Conservation (phyloP, 1,284 basidiomycete species). For the Pterula multifida region DNA sequence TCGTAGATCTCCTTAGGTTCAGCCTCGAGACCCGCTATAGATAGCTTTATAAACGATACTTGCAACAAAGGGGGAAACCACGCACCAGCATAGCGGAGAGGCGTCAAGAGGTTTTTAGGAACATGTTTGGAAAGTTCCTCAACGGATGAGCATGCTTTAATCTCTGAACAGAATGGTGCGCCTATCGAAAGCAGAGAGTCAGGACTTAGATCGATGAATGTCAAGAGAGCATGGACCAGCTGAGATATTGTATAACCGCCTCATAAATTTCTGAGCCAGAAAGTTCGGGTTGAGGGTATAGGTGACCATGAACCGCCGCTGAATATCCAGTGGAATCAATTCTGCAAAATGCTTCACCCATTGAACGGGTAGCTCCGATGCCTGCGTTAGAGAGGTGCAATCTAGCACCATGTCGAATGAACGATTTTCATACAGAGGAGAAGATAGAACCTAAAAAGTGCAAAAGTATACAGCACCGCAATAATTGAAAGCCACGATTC, state of each 20-base stretch:
- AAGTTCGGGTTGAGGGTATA: slow-evolving; percentile 77
- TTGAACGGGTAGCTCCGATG: slow-evolving; percentile 69
- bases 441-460: slow-evolving; percentile 21
- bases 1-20: slow-evolving; percentile 39
- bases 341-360: slow-evolving; percentile 77
- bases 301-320: slow-evolving; percentile 40
- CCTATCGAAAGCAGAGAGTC: slow-evolving; percentile 25
- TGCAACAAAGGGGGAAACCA: neutral
- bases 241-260: slow-evolving; percentile 63
- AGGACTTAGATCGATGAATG: neutral
- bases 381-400: slow-evolving; percentile 68
- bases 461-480: slow-evolving; percentile 19
- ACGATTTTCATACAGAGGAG: slow-evolving; percentile 32
- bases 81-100: slow-evolving; percentile 43
- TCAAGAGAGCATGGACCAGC: slow-evolving; percentile 35
- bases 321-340: slow-evolving; percentile 61
- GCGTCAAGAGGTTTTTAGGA: slow-evolving; percentile 29
- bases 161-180: slow-evolving; percentile 29
- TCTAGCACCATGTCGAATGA: slow-evolving; percentile 72
- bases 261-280: slow-evolving; percentile 61
- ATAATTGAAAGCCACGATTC: slow-evolving; percentile 3
- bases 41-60: too few species aligned
- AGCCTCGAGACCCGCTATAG: slow-evolving; percentile 43
- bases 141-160: slow-evolving; percentile 48
- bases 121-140: slow-evolving; percentile 45